Percentiles rank a stretch among this genome's conserved stretches.
Evolutionary conservation across 1,139 yeast genomes (phyloP).

Genomic region (Blastobotrys apis): DNA sequence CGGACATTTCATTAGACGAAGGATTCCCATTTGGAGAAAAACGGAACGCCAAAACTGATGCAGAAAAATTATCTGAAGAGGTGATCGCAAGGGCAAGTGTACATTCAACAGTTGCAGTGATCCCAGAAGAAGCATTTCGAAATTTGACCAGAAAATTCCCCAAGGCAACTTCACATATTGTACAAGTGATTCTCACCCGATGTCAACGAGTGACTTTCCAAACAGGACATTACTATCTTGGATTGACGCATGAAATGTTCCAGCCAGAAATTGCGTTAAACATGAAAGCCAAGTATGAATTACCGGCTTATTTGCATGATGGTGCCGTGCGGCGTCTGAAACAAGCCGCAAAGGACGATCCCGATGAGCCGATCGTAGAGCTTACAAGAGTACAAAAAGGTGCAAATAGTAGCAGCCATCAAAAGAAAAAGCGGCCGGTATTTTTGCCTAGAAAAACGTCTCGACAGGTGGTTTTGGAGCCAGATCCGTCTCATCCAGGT

Average conservation of each 20-base stretch:
- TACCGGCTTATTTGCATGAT: slow-evolving; percentile 63
- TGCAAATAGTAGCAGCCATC: slow-evolving; percentile 1
- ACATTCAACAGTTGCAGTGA: slow-evolving; percentile 83
- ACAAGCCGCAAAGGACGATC: slow-evolving; percentile 20
- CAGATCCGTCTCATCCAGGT: slow-evolving; percentile 68
- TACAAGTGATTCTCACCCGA: slow-evolving; percentile 84
- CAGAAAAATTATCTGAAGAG: slow-evolving; percentile 37
- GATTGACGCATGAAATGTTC: slow-evolving; percentile 75
- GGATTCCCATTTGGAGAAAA: slow-evolving; percentile 3
- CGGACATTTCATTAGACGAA: slow-evolving; percentile 17
- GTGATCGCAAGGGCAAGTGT: slow-evolving; percentile 58
- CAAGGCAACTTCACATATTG: slow-evolving; percentile 86
- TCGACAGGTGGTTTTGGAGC: slow-evolving; percentile 61
- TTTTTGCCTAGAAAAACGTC: slow-evolving; percentile 35
- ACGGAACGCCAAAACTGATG: slow-evolving; percentile 17
- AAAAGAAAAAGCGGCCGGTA: slow-evolving; percentile 16
- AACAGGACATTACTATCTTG: slow-evolving; percentile 82
- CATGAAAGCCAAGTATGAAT: slow-evolving; percentile 41
- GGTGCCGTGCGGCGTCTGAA: slow-evolving; percentile 49
- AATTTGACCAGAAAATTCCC: slow-evolving; percentile 74
- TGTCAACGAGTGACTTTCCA: slow-evolving; percentile 87
- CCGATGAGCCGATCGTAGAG: slow-evolving; percentile 2
- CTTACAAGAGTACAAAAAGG: too few species aligned
- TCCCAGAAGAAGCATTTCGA: slow-evolving; percentile 79
- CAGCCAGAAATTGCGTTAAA: slow-evolving; percentile 72